These are phyloP conservation scores for Panicum hallii DNA, from an alignment of 202 grass and related monocot species.

Conservation along the genomic window DNA sequence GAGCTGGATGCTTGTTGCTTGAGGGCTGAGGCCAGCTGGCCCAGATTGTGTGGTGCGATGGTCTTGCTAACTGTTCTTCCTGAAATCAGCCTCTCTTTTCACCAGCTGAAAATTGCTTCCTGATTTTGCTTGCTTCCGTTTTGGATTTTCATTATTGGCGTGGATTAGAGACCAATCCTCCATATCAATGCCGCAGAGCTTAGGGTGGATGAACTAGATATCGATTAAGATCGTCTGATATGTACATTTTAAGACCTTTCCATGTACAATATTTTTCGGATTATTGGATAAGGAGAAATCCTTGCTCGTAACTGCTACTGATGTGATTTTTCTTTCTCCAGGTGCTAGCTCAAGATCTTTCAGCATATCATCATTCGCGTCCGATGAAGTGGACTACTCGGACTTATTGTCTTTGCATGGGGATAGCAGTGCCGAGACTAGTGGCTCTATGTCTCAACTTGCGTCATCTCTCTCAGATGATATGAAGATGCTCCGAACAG, in stretches of 20 bases:
- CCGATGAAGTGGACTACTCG: constrained; percentile 26
- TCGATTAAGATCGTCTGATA: not conserved
- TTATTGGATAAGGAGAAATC: not conserved
- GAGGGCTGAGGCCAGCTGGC: not conserved
- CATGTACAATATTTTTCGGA: not conserved
- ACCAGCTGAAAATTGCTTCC: not conserved
- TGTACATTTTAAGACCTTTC: not conserved
- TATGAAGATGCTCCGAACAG: not conserved
- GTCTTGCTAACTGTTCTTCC: not conserved
- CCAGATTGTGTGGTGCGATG: not conserved
- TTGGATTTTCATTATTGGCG: not conserved
- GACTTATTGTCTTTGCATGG: not conserved
- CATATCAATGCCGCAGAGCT: not conserved
- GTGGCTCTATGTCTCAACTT: constrained; percentile 30
- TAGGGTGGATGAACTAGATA: not conserved
- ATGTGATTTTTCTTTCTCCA: not conserved
- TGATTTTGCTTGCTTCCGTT: not conserved
- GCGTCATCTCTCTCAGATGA: not conserved
- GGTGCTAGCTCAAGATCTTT: constrained; percentile 32
- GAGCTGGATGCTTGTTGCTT: not conserved
- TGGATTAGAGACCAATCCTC: constrained; percentile 1
- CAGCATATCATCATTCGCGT: constrained; percentile 3
- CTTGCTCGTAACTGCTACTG: not conserved
- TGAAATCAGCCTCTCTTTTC: not conserved
- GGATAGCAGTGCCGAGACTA: not conserved